phyloP scores from a whole-genome alignment of 1,139 yeast species.

The Blastobotrys indianensis region DNA sequence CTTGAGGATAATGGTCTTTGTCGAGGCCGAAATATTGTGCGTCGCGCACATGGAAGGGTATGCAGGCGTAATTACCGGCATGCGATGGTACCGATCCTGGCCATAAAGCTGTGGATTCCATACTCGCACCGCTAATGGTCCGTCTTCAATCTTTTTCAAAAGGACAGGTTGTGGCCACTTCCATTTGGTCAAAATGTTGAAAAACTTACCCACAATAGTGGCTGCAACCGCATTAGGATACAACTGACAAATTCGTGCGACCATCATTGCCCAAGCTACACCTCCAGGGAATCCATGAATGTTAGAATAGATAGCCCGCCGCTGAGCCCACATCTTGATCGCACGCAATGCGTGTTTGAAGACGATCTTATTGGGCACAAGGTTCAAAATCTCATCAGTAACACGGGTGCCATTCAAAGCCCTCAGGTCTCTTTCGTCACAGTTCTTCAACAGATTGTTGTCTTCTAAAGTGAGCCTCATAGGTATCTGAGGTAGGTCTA shows the following conservation, averaged over 20 bases:
- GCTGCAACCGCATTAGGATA: constrained; percentile 97
- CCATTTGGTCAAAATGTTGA: constrained; percentile 83
- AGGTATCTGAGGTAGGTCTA: constrained; percentile 81
- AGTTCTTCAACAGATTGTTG: constrained; percentile 72
- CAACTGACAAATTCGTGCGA: constrained; percentile 91
- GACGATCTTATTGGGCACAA: constrained; percentile 90
- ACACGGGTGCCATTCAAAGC: constrained; percentile 94
- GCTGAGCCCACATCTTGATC: constrained; percentile 93
- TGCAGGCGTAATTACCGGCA: constrained; percentile 99
- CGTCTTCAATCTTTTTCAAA: constrained; percentile 88
- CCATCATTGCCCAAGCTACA: constrained; percentile 99
- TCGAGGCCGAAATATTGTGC: constrained; percentile 84
- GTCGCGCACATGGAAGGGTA: constrained; percentile 99
- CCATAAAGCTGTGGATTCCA: constrained; percentile 95
- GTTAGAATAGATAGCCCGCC: constrained; percentile 88
- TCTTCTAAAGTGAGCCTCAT: constrained; percentile 67
- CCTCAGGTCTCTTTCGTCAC: constrained; percentile 86
- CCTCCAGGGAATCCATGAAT: constrained; percentile 99
- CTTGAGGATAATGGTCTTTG: constrained; percentile 67
- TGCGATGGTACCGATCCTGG: constrained; percentile 79
- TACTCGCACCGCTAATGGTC: constrained; percentile 90
- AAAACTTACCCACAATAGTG: constrained; percentile 80
- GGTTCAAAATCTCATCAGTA: constrained; percentile 81
- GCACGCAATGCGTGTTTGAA: constrained; percentile 91
- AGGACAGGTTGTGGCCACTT: constrained; percentile 98